Evolutionary conservation across 768 basidiomycete genomes (phyloP).

Genomic region (Trametes punicea): DNA sequence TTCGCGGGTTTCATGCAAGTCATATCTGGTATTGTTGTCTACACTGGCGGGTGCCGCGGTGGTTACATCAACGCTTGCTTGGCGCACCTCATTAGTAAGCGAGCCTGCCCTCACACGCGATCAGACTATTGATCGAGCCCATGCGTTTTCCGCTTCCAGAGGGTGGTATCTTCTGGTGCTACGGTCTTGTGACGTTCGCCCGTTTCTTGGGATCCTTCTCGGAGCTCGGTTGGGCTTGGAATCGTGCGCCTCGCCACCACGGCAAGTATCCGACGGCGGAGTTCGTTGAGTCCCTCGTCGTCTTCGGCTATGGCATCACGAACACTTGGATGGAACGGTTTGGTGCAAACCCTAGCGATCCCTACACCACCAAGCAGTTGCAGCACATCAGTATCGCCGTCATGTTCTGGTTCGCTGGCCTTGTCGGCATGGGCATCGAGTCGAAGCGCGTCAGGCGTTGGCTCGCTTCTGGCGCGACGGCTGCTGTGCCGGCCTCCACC

Average conservation of each 20-base stretch:
- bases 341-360: slow-evolving; percentile 74
- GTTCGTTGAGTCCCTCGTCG: slow-evolving; percentile 73
- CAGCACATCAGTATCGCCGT: slow-evolving; percentile 95
- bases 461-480: slow-evolving; percentile 58
- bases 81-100: slow-evolving; percentile 88
- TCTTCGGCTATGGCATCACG: slow-evolving; percentile 84
- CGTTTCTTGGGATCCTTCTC: slow-evolving; percentile 91
- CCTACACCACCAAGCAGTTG: slow-evolving; percentile 86
- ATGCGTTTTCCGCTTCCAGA: slow-evolving; percentile 43
- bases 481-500: slow-evolving; percentile 25
- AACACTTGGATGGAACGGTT: slow-evolving; percentile 99
- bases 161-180: slow-evolving; percentile 91
- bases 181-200: slow-evolving; percentile 85
- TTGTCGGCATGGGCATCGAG: slow-evolving; percentile 87
- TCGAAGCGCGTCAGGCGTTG: slow-evolving; percentile 68
- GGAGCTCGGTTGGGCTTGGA: slow-evolving; percentile 95
- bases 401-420: slow-evolving; percentile 95
- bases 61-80: slow-evolving; percentile 79
- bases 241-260: slow-evolving; percentile 48
- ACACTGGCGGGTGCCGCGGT: slow-evolving; percentile 83
- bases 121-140: too few species aligned
- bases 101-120: too few species aligned
- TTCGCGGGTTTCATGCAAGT: slow-evolving; percentile 67
- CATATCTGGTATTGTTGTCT: slow-evolving; percentile 70
- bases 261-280: slow-evolving; percentile 59